A percentile compares a stretch with the other conserved stretches of the same genome.
Conservation (phyloP, 2,329 filamentous ascomycete genomes). For the Dothiorella sarmentorum region DNA sequence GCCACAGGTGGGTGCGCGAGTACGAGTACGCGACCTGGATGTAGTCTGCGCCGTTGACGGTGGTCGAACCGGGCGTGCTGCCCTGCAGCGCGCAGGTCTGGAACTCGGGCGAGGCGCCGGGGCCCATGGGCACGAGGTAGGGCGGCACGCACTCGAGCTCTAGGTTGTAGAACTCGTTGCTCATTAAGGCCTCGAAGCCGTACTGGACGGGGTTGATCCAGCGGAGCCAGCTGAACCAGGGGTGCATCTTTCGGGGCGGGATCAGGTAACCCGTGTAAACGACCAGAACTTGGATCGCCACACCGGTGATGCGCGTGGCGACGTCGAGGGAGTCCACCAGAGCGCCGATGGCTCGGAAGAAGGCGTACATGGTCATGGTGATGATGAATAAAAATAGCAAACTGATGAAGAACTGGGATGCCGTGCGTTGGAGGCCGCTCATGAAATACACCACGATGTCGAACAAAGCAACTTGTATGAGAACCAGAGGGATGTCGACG, state of each 20-base stretch:
- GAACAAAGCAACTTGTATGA: conserved; percentile 58
- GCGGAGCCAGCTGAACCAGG: conserved; percentile 39
- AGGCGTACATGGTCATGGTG: conserved; percentile 43
- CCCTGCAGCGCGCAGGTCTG: conserved; percentile 61
- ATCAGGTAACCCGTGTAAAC: conserved; percentile 42
- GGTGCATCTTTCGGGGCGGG: conserved; percentile 39
- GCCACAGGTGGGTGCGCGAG: conserved; percentile 57
- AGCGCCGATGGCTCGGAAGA: conserved; percentile 39
- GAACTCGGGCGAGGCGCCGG: conserved; percentile 45
- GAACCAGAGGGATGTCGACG: conserved; percentile 55
- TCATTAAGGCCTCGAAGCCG: conserved; percentile 64
- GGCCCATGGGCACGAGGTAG: conserved; percentile 52
- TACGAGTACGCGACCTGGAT: conserved; percentile 56
- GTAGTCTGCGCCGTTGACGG: conserved; percentile 55
- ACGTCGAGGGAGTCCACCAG: conserved; percentile 35
- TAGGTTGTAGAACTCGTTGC: conserved; percentile 66
- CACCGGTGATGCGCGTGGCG: conserved; percentile 40
- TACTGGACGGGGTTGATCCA: conserved; percentile 61
- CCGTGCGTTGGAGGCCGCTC: conserved; percentile 53
- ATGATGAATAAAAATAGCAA: conserved; percentile 60
- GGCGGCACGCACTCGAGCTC: conserved; percentile 54
- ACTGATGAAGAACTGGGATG: conserved; percentile 62
- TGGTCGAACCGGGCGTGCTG: conserved; percentile 49
- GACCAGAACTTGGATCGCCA: conserved; percentile 39
- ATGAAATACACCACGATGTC: conserved; percentile 62